Conservation (phyloP, 202 grass and related monocot species). For the Saccharum hybrid region DNA sequence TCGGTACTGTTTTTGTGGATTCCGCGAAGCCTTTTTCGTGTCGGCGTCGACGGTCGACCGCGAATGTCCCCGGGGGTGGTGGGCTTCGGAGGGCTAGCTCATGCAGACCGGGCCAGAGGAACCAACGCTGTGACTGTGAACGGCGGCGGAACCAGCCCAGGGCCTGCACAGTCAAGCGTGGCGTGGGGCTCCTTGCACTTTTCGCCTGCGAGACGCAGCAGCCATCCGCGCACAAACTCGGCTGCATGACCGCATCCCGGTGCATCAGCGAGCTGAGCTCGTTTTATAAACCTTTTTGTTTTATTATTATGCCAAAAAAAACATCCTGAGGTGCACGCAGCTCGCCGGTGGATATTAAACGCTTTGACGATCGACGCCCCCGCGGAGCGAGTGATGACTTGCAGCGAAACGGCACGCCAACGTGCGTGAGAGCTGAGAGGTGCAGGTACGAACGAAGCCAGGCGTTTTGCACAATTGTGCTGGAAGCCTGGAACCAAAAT, state of each 20-base stretch:
- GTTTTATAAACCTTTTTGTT: too few species aligned
- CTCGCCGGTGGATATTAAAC: too few species aligned
- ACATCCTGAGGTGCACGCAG: too few species aligned
- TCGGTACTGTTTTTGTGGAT: neutral
- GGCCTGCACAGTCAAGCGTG: too few species aligned
- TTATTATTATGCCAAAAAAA: too few species aligned
- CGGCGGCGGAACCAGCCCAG: too few species aligned
- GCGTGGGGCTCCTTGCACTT: too few species aligned
- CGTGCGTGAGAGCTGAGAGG: neutral
- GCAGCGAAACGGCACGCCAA: neutral
- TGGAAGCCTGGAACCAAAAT: neutral
- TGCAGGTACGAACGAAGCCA: neutral
- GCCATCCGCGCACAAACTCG: too few species aligned
- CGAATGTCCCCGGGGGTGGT: neutral
- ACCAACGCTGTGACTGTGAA: neutral
- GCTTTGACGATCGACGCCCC: neutral
- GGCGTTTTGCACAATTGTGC: neutral
- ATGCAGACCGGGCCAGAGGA: neutral
- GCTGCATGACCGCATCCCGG: too few species aligned
- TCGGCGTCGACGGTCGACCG: neutral
- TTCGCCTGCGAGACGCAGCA: too few species aligned
- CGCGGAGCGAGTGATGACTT: neutral
- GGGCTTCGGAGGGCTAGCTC: neutral
- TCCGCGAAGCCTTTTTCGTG: neutral
- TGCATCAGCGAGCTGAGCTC: too few species aligned